Conservation (phyloP, 2,329 filamentous ascomycete species). For the Epichloe glyceriae region DNA sequence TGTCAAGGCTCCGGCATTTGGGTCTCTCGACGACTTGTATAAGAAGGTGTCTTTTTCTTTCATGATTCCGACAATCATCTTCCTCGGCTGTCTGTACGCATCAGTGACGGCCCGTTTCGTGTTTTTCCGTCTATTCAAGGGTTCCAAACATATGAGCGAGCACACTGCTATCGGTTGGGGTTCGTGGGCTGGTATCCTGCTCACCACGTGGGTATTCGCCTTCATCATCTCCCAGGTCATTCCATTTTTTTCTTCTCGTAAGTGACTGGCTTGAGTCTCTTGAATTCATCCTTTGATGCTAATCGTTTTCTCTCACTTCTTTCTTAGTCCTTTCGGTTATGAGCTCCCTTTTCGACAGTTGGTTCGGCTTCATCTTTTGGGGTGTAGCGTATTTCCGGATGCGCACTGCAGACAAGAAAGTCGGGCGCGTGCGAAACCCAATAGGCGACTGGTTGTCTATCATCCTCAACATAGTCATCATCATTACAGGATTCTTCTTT, state of each 20-base stretch:
- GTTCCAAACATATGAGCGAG: constrained; percentile 63
- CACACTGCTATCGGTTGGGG: constrained; percentile 76
- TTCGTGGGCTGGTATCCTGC: constrained; percentile 62
- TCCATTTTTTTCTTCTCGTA: constrained; percentile 74
- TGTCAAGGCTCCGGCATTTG: constrained; percentile 77
- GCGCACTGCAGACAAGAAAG: constrained; percentile 47
- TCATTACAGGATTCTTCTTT: constrained; percentile 67
- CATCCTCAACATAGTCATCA: constrained; percentile 60
- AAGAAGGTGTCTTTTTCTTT: constrained; percentile 88
- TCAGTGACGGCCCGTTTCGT: constrained; percentile 82
- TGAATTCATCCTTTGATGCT: too few species aligned
- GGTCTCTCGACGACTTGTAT: constrained; percentile 63
- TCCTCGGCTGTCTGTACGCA: constrained; percentile 81
- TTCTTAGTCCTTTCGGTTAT: constrained; percentile 50
- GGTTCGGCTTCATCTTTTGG: constrained; percentile 96
- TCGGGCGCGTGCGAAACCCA: constrained; percentile 36
- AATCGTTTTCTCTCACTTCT: neutral
- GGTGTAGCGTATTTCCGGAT: constrained; percentile 69
- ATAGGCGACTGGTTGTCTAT: constrained; percentile 40
- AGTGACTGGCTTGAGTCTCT: constrained; percentile 12
- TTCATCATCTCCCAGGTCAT: constrained; percentile 91
- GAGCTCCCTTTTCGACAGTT: constrained; percentile 84
- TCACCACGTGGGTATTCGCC: constrained; percentile 64
- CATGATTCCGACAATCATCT: constrained; percentile 91
- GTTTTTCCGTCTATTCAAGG: constrained; percentile 79